phyloP scores from a whole-genome alignment of 2,329 filamentous ascomycete species.

The Venturia oleaginea region DNA sequence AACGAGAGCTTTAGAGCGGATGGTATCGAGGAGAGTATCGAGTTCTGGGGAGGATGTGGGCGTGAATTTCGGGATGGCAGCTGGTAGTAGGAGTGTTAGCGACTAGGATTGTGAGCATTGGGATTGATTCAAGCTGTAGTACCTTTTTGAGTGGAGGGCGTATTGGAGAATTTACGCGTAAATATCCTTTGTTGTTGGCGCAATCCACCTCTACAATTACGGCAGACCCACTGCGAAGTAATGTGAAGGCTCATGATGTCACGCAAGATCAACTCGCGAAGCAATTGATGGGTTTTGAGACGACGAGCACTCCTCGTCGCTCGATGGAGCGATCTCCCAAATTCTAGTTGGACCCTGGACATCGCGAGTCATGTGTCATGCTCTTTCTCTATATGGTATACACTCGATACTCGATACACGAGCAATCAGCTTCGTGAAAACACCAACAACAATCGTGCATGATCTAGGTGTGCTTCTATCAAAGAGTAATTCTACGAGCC shows the following conservation, averaged over 20 bases:
- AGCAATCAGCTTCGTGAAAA: background rate
- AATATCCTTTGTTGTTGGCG: background rate
- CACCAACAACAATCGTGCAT: background rate
- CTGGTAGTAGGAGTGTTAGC: slow-evolving; percentile 10
- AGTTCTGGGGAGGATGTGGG: slow-evolving; percentile 46
- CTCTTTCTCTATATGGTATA: background rate
- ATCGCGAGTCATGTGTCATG: background rate
- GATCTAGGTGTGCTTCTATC: background rate
- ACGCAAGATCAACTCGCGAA: background rate
- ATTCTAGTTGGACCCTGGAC: background rate
- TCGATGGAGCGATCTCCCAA: background rate
- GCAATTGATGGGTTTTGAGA: background rate
- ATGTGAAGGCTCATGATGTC: background rate
- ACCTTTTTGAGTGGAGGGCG: background rate
- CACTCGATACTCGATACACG: too few relatives aligned
- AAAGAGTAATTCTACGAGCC: background rate
- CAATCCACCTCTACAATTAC: background rate
- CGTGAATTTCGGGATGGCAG: slow-evolving; percentile 34
- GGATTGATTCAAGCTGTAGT: background rate
- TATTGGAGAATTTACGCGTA: background rate
- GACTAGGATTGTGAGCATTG: background rate
- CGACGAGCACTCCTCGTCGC: background rate
- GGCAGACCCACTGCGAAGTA: background rate
- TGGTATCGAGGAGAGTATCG: slow-evolving; percentile 41
- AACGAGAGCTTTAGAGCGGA: slow-evolving; percentile 53